Evolutionary conservation across 352 stramenopile genomes (phyloP).

Genomic region (Globisporangium iwayamae): DNA sequence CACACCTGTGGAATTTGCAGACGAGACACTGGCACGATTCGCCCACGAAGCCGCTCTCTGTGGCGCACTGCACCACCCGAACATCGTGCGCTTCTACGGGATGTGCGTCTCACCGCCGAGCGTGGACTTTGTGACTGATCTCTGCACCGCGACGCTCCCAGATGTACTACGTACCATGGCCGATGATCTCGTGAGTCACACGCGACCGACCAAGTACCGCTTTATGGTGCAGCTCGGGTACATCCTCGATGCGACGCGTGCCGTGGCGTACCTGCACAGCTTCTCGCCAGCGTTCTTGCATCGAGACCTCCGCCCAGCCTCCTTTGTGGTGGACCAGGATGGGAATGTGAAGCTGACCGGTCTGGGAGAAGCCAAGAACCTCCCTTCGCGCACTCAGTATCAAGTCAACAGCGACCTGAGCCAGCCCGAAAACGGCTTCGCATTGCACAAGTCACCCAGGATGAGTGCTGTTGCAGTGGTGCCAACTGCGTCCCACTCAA

Average conservation of each 20-base stretch:
- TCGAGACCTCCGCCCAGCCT: slow-evolving; percentile 22
- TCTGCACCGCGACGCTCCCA: not conserved
- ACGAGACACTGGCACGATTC: slow-evolving; percentile 21
- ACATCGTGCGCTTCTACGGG: slow-evolving; percentile 19
- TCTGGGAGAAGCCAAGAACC: not conserved
- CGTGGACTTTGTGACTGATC: slow-evolving; percentile 20
- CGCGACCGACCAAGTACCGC: not conserved
- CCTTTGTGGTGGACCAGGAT: not conserved
- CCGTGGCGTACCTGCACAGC: slow-evolving; percentile 54
- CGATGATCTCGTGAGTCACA: not conserved
- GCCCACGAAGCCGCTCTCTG: slow-evolving; percentile 30
- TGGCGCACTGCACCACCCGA: slow-evolving; percentile 27
- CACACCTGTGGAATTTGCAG: not conserved
- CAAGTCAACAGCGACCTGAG: not conserved
- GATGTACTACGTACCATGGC: not conserved
- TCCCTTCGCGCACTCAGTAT: not conserved
- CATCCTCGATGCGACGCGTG: slow-evolving; percentile 49
- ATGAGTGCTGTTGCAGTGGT: not conserved
- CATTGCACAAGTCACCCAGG: not conserved
- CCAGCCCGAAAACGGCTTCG: not conserved
- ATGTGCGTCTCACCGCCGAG: not conserved
- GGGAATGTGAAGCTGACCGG: slow-evolving; percentile 1
- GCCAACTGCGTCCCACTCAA: not conserved
- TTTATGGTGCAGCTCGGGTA: slow-evolving; percentile 27
- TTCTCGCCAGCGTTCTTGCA: slow-evolving; percentile 57